These are phyloP conservation scores for Lepidium sativum DNA, from an alignment of 345 rosid genomes.

Conservation along the genomic window DNA sequence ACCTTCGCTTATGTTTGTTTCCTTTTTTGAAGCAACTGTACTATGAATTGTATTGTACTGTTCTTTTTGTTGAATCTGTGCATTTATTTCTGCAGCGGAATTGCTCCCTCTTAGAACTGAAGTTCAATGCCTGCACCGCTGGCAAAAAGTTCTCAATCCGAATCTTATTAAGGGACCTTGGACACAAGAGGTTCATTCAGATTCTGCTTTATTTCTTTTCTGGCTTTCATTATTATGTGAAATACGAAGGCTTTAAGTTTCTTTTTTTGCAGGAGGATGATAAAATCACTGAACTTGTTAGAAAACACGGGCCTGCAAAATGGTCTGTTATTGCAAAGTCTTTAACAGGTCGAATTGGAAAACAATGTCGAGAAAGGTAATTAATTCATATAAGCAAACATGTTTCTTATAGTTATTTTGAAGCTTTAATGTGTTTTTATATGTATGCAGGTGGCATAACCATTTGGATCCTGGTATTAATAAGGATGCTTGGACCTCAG, in stretches of 20 bases:
- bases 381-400: neutral
- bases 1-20: neutral
- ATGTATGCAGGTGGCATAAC: constrained; percentile 87
- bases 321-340: constrained; percentile 92
- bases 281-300: constrained; percentile 67
- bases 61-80: neutral
- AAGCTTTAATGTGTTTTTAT: constrained; percentile 10
- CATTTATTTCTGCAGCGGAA: constrained; percentile 50
- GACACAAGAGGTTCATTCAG: constrained; percentile 70
- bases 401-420: neutral
- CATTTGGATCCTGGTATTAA: constrained; percentile 95
- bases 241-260: neutral
- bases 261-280: constrained; percentile 69
- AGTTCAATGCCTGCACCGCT: constrained; percentile 96
- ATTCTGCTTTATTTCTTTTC: neutral
- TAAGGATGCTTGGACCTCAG: constrained; percentile 89
- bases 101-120: constrained; percentile 80
- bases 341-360: constrained; percentile 94
- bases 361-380: constrained; percentile 98
- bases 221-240: neutral
- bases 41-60: neutral
- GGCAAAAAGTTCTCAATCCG: constrained; percentile 99
- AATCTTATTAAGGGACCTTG: constrained; percentile 98
- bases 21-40: neutral
- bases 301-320: constrained; percentile 73